Evolutionary conservation across 305 asterid genomes (phyloP), one percentile per base, ranked within the genome.

Genomic region (Lippia alba): DNA sequence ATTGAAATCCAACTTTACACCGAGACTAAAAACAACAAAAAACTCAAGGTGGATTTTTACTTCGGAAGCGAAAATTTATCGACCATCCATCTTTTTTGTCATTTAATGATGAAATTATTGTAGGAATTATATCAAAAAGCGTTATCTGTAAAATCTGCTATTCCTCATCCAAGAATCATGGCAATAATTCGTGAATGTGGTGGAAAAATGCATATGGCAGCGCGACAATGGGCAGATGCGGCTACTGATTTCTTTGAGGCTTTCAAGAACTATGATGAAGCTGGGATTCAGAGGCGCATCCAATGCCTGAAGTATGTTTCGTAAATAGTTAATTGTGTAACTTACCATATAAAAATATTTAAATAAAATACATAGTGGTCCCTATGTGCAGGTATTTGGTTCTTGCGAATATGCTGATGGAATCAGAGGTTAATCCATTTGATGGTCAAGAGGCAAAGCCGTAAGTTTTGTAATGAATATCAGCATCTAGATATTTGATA

Each of bases 391-490:
- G 99, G 80, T 94, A 94, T 79, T 86, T 94, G 87, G 99, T 94
- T 76, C 86, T 94, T 74, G 97, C 97, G 68, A 94, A 94, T 76
- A 94, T 94, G 99, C 89, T 94, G 76, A 94, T 94, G 99, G 93
- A 89, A 79, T 94, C 99, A 67, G 89, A 88, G 82, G 99, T 94
- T 79, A 94, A 91, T 70, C 99, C 99, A 11, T 94, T 94, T 72
- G 99, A 94, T 73, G 99, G 97, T 70, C 99, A 94, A 82, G 99
- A 94, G 79, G 99, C 99, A 69, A 94, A 94, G 78, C 99, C 99
- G 99, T 94, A 83, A 77, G 97, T 76, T 68, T 19, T 17, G 60
- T 56, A 55, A 56, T 49, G 58, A 70, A 41, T 16, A 66, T 68
- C 40, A 24, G 67, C 44, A 57, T 64, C 67, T 71, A 16, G 18